Conservation (phyloP, 768 basidiomycete species). For the Suillus decipiens region DNA sequence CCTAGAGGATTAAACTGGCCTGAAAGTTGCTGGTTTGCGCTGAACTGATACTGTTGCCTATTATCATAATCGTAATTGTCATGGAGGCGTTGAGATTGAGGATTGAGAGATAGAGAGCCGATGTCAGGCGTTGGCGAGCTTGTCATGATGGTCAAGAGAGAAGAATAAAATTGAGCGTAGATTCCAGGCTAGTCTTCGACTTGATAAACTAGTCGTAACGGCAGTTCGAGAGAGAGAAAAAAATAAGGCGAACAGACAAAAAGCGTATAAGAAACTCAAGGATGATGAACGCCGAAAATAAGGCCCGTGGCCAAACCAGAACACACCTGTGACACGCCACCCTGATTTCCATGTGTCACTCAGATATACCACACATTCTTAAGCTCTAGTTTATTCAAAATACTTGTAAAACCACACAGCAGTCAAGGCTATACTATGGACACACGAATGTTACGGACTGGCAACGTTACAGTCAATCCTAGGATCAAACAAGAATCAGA, state of each 20-base stretch:
- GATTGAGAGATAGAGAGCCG: constrained; percentile 71
- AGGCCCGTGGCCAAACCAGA: constrained; percentile 21
- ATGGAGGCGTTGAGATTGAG: constrained; percentile 74
- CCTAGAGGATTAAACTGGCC: constrained; percentile 48
- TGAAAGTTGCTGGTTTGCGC: constrained; percentile 60
- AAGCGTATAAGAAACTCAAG: constrained; percentile 20
- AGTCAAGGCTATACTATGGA: background rate
- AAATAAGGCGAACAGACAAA: constrained; percentile 30
- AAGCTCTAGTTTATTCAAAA: constrained; percentile 2
- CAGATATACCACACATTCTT: constrained; percentile 3
- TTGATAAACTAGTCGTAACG: constrained; percentile 34
- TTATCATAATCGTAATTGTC: constrained; percentile 83
- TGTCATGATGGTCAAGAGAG: constrained; percentile 59
- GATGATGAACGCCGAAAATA: constrained; percentile 19
- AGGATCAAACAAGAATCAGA: background rate
- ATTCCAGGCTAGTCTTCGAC: constrained; percentile 14
- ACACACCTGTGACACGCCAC: constrained; percentile 35
- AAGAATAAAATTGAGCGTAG: constrained; percentile 14
- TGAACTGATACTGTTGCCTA: constrained; percentile 71
- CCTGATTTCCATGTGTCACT: constrained; percentile 22
- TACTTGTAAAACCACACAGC: background rate
- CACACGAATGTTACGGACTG: constrained; percentile 1
- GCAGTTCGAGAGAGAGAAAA: constrained; percentile 31
- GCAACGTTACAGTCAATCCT: background rate
- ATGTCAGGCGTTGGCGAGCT: constrained; percentile 78